Conservation (phyloP, 1,284 basidiomycete species). For the Sanguinoderma infundibulare region DNA sequence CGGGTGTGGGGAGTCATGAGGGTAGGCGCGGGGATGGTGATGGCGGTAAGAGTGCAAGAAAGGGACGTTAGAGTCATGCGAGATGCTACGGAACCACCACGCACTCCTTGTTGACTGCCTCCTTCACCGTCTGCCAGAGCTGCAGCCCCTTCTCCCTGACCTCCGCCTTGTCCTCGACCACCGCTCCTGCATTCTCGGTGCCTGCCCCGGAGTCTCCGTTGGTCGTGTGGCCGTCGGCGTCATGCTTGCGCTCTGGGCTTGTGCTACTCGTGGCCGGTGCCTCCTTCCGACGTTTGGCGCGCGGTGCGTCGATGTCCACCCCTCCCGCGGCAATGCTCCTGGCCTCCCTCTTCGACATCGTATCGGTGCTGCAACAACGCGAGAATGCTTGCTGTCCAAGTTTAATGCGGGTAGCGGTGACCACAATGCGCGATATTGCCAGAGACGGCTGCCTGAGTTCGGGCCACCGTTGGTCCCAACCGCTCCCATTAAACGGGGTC, state of each 20-base stretch:
- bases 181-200: conserved; percentile 27
- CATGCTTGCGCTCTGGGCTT: conserved; percentile 29
- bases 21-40: conserved; percentile 10
- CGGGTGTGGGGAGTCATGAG: conserved; percentile 10
- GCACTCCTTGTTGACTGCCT: conserved; percentile 83
- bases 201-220: conserved; percentile 30
- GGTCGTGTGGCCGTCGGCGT: conserved; percentile 25
- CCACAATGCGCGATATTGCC: conserved; percentile 20
- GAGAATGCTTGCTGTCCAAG: conserved; percentile 12
- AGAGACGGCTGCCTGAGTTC: conserved; percentile 14
- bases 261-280: conserved; percentile 37
- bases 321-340: conserved; percentile 48
- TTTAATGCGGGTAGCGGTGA: conserved; percentile 14
- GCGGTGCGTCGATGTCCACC: conserved; percentile 60
- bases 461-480: conserved; percentile 15
- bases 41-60: conserved; percentile 24
- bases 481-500: conserved; percentile 19
- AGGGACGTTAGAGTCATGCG: conserved; percentile 34
- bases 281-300: conserved; percentile 73
- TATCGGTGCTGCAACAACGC: conserved; percentile 3
- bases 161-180: conserved; percentile 41
- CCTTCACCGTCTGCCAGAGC: conserved; percentile 76
- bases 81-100: conserved; percentile 43
- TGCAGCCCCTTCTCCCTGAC: conserved; percentile 65
- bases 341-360: conserved; percentile 73